Conservation (phyloP, 2,329 filamentous ascomycete species). For the Epichloe aotearoae region DNA sequence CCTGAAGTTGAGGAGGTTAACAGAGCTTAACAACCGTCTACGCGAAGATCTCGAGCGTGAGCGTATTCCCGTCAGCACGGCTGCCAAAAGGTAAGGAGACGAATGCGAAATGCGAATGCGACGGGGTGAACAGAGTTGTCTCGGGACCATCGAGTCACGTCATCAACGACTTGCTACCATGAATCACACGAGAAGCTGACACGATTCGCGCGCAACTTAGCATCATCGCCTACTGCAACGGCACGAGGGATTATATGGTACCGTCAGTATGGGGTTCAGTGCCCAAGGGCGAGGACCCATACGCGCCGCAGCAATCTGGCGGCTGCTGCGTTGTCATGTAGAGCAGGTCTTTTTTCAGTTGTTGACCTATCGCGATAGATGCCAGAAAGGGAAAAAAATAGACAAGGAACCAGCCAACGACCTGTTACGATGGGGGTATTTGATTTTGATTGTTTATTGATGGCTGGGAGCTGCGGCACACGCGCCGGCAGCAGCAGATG, state of each 20-base stretch:
- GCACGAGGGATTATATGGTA: slow-evolving; percentile 98
- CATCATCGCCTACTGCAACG: slow-evolving; percentile 96
- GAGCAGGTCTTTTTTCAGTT: slow-evolving; percentile 7
- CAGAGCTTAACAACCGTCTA: slow-evolving; percentile 90
- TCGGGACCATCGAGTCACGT: background rate
- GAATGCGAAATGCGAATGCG: slow-evolving; percentile 4
- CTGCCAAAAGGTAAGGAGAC: slow-evolving; percentile 60
- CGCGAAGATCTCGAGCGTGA: slow-evolving; percentile 93
- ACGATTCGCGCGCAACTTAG: slow-evolving; percentile 31
- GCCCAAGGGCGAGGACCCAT: slow-evolving; percentile 94
- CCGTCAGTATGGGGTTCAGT: slow-evolving; percentile 92
- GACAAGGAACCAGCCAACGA: slow-evolving; percentile 4
- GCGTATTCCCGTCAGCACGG: slow-evolving; percentile 89
- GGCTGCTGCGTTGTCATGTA: slow-evolving; percentile 96
- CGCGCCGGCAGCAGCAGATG: background rate
- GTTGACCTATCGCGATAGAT: slow-evolving; percentile 2
- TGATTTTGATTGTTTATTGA: slow-evolving; percentile 3
- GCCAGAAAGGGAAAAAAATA: slow-evolving; percentile 1
- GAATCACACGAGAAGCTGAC: background rate
- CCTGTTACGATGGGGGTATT: slow-evolving; percentile 3
- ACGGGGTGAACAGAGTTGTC: background rate
- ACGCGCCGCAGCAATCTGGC: slow-evolving; percentile 83
- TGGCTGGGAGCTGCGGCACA: background rate
- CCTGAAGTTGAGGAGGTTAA: slow-evolving; percentile 88
- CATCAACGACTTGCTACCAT: background rate